Evolutionary conservation across 352 stramenopile species (phyloP), one percentile per base, ranked within the genome.

Genomic region (Globisporangium recalcitrans): DNA sequence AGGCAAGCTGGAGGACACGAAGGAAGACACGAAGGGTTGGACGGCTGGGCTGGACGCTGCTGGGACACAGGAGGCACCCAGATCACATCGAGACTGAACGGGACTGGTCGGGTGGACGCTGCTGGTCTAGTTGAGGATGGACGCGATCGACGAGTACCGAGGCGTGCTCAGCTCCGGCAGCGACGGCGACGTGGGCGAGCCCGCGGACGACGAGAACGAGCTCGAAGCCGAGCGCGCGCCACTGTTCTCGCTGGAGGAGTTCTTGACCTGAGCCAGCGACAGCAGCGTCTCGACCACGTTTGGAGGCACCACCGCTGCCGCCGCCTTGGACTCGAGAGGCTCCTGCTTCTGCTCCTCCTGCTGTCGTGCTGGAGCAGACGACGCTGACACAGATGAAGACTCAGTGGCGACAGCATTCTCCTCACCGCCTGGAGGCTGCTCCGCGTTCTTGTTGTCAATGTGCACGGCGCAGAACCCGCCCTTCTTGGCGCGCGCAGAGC

Each of bases 401-500:
- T 29, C 24, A 2, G 24, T 29, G 22, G 16, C 14, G 11, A 11
- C 19, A 24, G 55, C 31, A 5, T 31, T 31, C n/a, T 22, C 55
- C 14, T 61, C 22, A 13, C 54, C 48, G 1, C 31, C 21, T 0
- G 64, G 29, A 27, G 70, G 70, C 13, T 52, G 62, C n/a, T 69
- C 69, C 3, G 65, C 65, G 47, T 76, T 72, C 54, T 70, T 60
- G n/a, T 74, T 70, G 10, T 38, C 65, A 38, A 84, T 54, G 52
- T 91, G 82, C 11, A 83, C 68, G 8, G 73, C 78, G 31, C 82
- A 91, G 62, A 85, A 84, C 1, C 82, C 82, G 11, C 82, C 82
- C 60, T 88, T 89, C 70, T 91, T 91, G 59, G 80, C 82, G 5
- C 82, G 76, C 2, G 82, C 80, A 34, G 79, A 86, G 62, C 82